Percentiles rank a stretch among this genome's conserved stretches.
Evolutionary conservation across 805 yeast species (phyloP).

Genomic region (Ogataea neopini): DNA sequence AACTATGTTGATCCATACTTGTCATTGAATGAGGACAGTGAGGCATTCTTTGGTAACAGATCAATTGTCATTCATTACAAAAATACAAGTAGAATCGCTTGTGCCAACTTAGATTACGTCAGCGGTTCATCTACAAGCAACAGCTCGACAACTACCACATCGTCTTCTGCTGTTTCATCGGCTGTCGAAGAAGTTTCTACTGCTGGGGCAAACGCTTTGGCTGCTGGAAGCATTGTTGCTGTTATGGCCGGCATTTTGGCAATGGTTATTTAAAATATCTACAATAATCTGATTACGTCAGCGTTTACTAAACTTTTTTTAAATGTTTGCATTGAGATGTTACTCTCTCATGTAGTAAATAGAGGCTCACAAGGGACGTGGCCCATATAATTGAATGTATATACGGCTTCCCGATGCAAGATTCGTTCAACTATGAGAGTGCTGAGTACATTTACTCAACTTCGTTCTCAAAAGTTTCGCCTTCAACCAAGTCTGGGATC

Average conservation of each 20-base stretch:
- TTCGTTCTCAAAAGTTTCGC: slow-evolving; percentile 78
- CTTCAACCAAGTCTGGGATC: slow-evolving; percentile 81
- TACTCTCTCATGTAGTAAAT: slow-evolving; percentile 4
- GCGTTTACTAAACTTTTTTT: neutral
- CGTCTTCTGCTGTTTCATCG: slow-evolving; percentile 8
- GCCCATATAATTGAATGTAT: neutral
- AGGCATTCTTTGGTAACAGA: slow-evolving; percentile 43
- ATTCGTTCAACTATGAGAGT: neutral
- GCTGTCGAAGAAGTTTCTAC: neutral
- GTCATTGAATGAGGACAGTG: slow-evolving; percentile 40
- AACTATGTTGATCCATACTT: slow-evolving; percentile 43
- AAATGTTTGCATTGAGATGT: slow-evolving; percentile 4
- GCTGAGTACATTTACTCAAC: slow-evolving; percentile 28
- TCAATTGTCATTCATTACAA: slow-evolving; percentile 53
- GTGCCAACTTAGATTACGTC: slow-evolving; percentile 45
- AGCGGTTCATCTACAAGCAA: too few relatives aligned
- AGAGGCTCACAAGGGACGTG: neutral
- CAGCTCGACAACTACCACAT: slow-evolving; percentile 5
- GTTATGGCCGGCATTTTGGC: slow-evolving; percentile 24
- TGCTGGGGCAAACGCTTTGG: slow-evolving; percentile 12
- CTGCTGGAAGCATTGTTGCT: slow-evolving; percentile 13
- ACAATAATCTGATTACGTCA: neutral
- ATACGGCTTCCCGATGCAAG: slow-evolving; percentile 3
- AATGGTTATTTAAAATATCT: slow-evolving; percentile 3
- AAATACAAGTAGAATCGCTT: slow-evolving; percentile 52